phyloP scores from a whole-genome alignment of 257 asterid genomes.

The Fraxinus excelsior region DNA sequence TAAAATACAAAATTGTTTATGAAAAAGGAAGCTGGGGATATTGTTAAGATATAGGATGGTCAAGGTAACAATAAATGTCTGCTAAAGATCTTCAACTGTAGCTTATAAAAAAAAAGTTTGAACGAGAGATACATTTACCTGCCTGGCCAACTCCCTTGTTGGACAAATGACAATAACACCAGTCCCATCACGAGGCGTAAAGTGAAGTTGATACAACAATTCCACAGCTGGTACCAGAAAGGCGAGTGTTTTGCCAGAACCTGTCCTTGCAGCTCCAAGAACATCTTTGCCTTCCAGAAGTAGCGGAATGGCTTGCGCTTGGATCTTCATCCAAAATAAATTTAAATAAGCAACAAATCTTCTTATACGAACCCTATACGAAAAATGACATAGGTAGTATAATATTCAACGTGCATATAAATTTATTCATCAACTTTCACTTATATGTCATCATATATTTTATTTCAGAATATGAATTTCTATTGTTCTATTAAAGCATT shows the following conservation, averaged over 20 bases:
- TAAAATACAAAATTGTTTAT: too few species aligned
- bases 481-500: too few species aligned
- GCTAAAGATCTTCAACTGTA: too few species aligned
- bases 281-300: conserved; percentile 84
- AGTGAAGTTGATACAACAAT: conserved; percentile 50
- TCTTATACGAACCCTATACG: too few species aligned
- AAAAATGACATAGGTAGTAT: too few species aligned
- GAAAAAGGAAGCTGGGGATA: not conserved
- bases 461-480: too few species aligned
- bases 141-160: conserved; percentile 93
- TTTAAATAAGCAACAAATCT: too few species aligned
- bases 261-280: conserved; percentile 98
- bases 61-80: too few species aligned
- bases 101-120: too few species aligned
- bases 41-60: not conserved
- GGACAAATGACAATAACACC: conserved; percentile 92
- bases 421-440: too few species aligned
- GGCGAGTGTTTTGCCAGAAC: conserved; percentile 96
- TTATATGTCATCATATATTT: too few species aligned
- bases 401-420: too few species aligned
- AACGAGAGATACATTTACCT: conserved; percentile 41
- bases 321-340: conserved; percentile 51
- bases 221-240: conserved; percentile 87
- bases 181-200: conserved; percentile 81
- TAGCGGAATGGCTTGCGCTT: conserved; percentile 85